Conservation (phyloP, 2,329 filamentous ascomycete species). For the Grosmannia serpens region DNA sequence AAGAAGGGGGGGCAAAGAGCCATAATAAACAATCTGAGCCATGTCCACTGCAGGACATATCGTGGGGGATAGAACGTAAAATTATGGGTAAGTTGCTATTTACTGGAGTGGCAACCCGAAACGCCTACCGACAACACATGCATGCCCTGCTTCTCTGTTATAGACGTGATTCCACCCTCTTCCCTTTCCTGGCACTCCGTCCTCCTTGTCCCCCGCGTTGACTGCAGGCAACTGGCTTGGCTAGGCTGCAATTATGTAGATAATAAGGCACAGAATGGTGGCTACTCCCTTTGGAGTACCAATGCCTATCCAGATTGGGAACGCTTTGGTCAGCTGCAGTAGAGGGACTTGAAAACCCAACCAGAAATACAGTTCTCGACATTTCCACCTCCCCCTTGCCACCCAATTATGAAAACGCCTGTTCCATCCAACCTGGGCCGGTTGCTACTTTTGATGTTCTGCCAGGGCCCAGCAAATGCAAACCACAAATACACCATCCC, state of each 20-base stretch:
- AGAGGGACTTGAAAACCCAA: background rate
- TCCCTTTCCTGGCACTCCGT: background rate
- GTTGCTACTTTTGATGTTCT: conserved; percentile 2
- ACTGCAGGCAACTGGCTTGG: background rate
- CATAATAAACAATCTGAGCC: too few relatives aligned
- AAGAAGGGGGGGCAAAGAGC: too few relatives aligned
- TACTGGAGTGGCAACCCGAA: background rate
- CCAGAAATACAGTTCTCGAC: background rate
- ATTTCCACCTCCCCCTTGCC: background rate
- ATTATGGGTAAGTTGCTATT: background rate
- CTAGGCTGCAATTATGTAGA: background rate
- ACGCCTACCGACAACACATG: background rate
- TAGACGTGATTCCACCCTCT: background rate
- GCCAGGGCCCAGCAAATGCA: conserved; percentile 6
- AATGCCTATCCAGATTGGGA: background rate
- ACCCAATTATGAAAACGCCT: conserved; percentile 3
- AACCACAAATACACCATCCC: conserved; percentile 3
- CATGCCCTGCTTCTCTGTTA: background rate
- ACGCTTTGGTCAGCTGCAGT: background rate
- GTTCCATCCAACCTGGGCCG: conserved; percentile 5
- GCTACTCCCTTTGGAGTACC: background rate
- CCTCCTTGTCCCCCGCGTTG: background rate
- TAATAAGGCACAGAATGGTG: background rate
- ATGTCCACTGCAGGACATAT: background rate
- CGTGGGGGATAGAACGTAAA: background rate